A percentile compares a stretch with the other conserved stretches of the same genome.
These are phyloP conservation scores for Dictyostelium intermedium DNA, from an alignment of 78 protist genomes.

Conservation along the genomic window DNA sequence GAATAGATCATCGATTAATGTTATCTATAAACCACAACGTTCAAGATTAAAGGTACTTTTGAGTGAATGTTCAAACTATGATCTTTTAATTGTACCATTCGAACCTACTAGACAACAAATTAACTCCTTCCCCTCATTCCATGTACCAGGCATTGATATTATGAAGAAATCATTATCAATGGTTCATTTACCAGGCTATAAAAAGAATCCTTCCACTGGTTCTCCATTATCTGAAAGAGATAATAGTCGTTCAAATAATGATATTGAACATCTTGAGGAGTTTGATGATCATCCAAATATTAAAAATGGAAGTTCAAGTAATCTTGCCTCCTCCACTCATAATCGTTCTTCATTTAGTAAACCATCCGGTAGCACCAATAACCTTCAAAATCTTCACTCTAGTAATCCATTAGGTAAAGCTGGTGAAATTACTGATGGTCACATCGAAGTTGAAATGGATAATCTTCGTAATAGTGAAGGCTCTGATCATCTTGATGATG, in stretches of 20 bases:
- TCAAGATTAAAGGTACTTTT: conserved; percentile 1
- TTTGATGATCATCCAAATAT: conserved; percentile 32
- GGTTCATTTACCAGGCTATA: conserved; percentile 53
- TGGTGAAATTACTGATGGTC: neutral
- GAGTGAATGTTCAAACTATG: conserved; percentile 26
- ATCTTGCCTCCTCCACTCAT: neutral
- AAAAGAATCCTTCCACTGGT: neutral
- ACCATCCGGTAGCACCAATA: neutral
- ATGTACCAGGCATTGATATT: conserved; percentile 49
- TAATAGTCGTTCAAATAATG: neutral
- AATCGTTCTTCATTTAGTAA: neutral
- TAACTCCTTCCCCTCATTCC: neutral
- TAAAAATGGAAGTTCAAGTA: neutral
- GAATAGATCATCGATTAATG: neutral
- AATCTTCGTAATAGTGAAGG: neutral
- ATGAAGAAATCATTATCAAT: conserved; percentile 54
- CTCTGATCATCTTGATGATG: neutral
- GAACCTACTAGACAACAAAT: neutral
- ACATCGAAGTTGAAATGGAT: neutral
- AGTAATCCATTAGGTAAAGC: neutral
- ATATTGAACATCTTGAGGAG: neutral
- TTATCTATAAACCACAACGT: conserved; percentile 46
- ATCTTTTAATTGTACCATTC: conserved; percentile 39
- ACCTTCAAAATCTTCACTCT: neutral
- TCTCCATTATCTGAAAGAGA: neutral